Evolutionary conservation across 441 rosid genomes (phyloP).

Genomic region (Heliophila coronopifolia): DNA sequence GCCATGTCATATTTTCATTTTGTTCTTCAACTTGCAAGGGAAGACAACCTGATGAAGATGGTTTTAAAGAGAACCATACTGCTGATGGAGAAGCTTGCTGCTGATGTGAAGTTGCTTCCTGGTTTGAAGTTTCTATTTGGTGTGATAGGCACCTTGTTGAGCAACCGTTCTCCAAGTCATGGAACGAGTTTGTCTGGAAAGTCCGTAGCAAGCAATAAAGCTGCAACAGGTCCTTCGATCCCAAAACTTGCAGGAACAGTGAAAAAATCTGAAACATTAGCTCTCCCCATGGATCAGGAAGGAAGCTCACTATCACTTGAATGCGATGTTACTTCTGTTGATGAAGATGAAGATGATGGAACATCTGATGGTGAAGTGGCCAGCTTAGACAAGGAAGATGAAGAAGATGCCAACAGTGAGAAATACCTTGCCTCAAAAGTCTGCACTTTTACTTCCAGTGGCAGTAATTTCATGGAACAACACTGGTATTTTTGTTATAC

Average conservation of each 20-base stretch:
- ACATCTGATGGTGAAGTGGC: conserved; percentile 99
- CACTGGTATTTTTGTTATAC: conserved; percentile 99
- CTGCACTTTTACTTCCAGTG: conserved; percentile 99
- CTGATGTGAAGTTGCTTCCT: conserved; percentile 68
- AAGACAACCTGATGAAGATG: conserved; percentile 55
- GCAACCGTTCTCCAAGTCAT: conserved; percentile 50
- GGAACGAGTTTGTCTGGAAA: conserved; percentile 46
- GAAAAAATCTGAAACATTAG: conserved; percentile 67
- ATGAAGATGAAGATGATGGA: conserved; percentile 99
- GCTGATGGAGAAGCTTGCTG: conserved; percentile 78
- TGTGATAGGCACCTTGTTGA: conserved; percentile 74
- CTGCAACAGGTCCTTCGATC: conserved; percentile 43
- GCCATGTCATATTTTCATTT: conserved; percentile 81
- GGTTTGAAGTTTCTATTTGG: conserved; percentile 83
- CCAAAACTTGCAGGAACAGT: conserved; percentile 62
- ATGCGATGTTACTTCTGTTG: conserved; percentile 95
- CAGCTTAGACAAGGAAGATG: conserved; percentile 98
- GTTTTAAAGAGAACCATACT: conserved; percentile 60
- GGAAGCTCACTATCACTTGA: conserved; percentile 73
- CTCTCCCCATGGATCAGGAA: conserved; percentile 74
- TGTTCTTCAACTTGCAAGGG: conserved; percentile 79
- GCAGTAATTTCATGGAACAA: conserved; percentile 99
- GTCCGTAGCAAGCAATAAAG: conserved; percentile 39
- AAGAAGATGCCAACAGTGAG: conserved; percentile 91
- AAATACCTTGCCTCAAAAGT: conserved; percentile 92